These are phyloP conservation scores for Eimeria zaria DNA, from an alignment of 169 alveolate genomes.

Conservation along the genomic window DNA sequence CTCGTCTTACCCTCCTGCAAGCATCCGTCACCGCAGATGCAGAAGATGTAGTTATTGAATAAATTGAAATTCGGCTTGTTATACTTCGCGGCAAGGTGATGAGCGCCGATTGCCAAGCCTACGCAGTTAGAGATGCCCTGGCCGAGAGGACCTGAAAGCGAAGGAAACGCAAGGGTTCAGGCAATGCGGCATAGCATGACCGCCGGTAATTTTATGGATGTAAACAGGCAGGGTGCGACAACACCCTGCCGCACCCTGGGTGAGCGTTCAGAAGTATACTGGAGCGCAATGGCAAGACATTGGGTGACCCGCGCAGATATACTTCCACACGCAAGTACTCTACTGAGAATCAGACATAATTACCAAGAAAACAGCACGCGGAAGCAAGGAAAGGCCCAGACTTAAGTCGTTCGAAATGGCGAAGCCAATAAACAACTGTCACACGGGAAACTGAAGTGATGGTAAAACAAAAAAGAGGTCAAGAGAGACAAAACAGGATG, in stretches of 20 bases:
- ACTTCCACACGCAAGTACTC: neutral
- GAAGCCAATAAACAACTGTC: neutral
- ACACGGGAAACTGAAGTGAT: neutral
- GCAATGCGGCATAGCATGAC: neutral
- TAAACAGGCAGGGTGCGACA: too few relatives aligned
- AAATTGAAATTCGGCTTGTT: slow-evolving; percentile 88
- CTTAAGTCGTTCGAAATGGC: neutral
- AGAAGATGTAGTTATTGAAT: slow-evolving; percentile 87
- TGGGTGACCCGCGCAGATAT: neutral
- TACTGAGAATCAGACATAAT: neutral
- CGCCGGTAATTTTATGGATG: neutral
- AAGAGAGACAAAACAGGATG: neutral
- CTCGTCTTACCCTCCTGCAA: slow-evolving; percentile 92
- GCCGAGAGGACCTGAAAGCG: slow-evolving; percentile 91
- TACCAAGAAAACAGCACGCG: neutral
- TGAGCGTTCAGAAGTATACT: neutral
- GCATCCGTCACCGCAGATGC: slow-evolving; percentile 93
- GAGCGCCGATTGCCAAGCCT: slow-evolving; percentile 92
- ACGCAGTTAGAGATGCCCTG: slow-evolving; percentile 92
- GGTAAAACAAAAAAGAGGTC: neutral
- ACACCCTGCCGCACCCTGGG: too few relatives aligned
- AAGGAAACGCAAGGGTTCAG: neutral
- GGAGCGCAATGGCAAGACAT: neutral
- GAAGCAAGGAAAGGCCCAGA: neutral
- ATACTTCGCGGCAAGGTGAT: slow-evolving; percentile 90